phyloP scores from a whole-genome alignment of 2,329 filamentous ascomycete genomes.

The Daldinia sp. region DNA sequence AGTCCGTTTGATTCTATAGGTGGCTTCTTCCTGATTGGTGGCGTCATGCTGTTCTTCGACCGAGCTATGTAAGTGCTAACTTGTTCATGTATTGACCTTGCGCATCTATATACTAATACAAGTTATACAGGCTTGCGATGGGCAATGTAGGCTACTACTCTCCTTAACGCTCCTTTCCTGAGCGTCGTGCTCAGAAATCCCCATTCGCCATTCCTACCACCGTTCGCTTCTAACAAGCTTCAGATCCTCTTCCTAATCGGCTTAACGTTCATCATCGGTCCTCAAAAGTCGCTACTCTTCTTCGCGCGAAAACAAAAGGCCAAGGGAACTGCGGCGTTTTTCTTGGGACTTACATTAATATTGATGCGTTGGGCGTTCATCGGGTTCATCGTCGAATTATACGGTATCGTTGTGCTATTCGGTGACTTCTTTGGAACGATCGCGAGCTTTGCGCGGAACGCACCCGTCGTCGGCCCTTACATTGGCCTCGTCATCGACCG shows the following conservation, averaged over 20 bases:
- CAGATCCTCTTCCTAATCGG: conserved; percentile 98
- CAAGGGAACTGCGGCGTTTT: conserved; percentile 91
- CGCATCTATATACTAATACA: conserved; percentile 33
- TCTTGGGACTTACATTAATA: conserved; percentile 84
- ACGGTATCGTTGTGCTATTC: conserved; percentile 93
- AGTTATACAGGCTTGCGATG: conserved; percentile 83
- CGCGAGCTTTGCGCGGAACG: conserved; percentile 83
- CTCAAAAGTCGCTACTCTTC: conserved; percentile 90
- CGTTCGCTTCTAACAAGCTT: conserved; percentile 7
- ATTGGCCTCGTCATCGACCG: conserved; percentile 81
- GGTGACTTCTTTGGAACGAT: conserved; percentile 97
- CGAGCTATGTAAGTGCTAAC: conserved; percentile 80
- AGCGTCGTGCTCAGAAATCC: conserved; percentile 1
- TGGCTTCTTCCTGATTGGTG: conserved; percentile 93
- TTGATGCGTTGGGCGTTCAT: conserved; percentile 90
- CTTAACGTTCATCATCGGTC: conserved; percentile 93
- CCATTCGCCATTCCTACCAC: not conserved
- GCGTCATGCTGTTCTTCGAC: conserved; percentile 97
- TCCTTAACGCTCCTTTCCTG: conserved; percentile 14
- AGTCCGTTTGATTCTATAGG: conserved; percentile 64
- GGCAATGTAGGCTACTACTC: conserved; percentile 76
- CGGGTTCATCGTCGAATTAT: conserved; percentile 90
- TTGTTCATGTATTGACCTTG: not conserved
- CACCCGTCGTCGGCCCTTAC: conserved; percentile 89
- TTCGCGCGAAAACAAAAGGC: conserved; percentile 94